Evolutionary conservation across 1,284 basidiomycete genomes (phyloP).

Genomic region (Moniliophthora roreri): DNA sequence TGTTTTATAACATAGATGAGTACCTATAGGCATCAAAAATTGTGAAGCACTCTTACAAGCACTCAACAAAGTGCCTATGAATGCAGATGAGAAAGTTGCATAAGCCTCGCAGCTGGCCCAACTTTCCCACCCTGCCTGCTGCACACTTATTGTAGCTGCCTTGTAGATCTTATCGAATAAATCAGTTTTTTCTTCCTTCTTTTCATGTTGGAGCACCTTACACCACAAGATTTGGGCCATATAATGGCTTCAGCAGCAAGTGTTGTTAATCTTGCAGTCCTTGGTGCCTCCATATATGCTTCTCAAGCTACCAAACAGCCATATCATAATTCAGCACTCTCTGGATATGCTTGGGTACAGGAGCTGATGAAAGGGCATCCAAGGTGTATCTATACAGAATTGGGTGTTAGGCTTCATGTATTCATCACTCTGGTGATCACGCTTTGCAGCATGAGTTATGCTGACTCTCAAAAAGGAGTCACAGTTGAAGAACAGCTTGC

Average conservation of each 20-base stretch:
- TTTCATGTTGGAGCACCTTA: no score
- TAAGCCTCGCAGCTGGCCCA: no score
- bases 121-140: no score
- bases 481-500: constrained; percentile 27
- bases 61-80: no score
- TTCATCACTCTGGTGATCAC: constrained; percentile 17
- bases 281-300: background rate
- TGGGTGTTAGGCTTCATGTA: constrained; percentile 22
- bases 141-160: no score
- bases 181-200: no score
- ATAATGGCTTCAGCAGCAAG: background rate
- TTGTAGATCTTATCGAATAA: no score
- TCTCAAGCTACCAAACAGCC: constrained; percentile 3
- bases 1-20: no score
- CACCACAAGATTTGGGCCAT: no score
- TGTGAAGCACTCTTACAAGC: no score
- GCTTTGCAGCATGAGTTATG: constrained; percentile 14
- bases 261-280: constrained; percentile 1
- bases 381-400: constrained; percentile 22
- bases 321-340: constrained; percentile 24
- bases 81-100: no score
- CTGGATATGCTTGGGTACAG: constrained; percentile 9
- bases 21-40: no score
- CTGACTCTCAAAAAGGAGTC: constrained; percentile 18
- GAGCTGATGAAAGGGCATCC: constrained; percentile 24